phyloP scores from a whole-genome alignment of 1,284 basidiomycete genomes.

The Taiwanofungus camphoratus region DNA sequence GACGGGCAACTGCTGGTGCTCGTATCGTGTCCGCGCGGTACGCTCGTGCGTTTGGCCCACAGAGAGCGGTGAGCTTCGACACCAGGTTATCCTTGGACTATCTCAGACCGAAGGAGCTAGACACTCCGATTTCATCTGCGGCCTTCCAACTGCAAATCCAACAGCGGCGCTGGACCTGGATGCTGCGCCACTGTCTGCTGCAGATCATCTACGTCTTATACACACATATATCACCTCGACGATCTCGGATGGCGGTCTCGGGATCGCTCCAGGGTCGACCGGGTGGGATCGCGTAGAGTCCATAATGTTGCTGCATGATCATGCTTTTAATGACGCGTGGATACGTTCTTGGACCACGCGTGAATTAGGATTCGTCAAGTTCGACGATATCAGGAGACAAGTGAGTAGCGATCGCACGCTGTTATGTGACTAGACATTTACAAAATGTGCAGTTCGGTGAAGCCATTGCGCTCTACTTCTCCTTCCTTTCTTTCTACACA shows the following conservation, averaged over 20 bases:
- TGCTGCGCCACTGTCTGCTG: conserved; percentile 47
- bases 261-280: conserved; percentile 62
- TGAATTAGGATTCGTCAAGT: conserved; percentile 53
- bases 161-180: conserved; percentile 38
- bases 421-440: no score
- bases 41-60: conserved; percentile 62
- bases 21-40: conserved; percentile 62
- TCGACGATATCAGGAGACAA: conserved; percentile 57
- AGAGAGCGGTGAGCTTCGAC: conserved; percentile 60
- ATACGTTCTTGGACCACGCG: conserved; percentile 58
- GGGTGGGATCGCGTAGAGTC: conserved; percentile 78
- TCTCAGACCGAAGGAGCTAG: conserved; percentile 25
- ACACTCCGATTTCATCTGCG: conserved; percentile 58
- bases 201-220: conserved; percentile 77
- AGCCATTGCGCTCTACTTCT: conserved; percentile 86
- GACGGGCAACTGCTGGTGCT: conserved; percentile 79
- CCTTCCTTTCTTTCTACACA: conserved; percentile 83
- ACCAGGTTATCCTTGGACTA: not conserved
- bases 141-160: conserved; percentile 50
- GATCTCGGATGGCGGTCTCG: conserved; percentile 69
- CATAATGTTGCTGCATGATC: conserved; percentile 81
- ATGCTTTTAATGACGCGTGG: conserved; percentile 73
- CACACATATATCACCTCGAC: conserved; percentile 72
- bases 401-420: conserved; percentile 32
- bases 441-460: conserved; percentile 82